Conservation (phyloP, 768 basidiomycete species). For the Chiua virens region DNA sequence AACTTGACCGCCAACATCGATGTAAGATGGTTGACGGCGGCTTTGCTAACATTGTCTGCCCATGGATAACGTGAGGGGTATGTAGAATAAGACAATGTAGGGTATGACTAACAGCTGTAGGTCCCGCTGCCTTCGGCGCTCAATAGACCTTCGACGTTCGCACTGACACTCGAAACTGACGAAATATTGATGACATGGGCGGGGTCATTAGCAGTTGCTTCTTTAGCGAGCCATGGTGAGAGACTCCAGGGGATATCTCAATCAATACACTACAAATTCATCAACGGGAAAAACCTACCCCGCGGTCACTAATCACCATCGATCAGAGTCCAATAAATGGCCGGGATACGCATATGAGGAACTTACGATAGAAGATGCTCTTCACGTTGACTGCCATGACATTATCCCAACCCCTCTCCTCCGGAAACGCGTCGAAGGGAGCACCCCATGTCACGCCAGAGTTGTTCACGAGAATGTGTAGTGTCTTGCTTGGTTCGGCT, state of each 20-base stretch:
- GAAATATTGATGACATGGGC: constrained; percentile 83
- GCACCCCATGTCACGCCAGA: constrained; percentile 81
- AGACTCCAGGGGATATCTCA: constrained; percentile 13
- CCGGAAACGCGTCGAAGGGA: constrained; percentile 66
- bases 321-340: not conserved
- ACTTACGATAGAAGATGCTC: constrained; percentile 76
- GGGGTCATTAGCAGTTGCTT: constrained; percentile 60
- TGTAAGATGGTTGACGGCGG: constrained; percentile 85
- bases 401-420: constrained; percentile 85
- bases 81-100: not conserved
- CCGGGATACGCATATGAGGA: too few species aligned
- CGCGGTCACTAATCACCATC: constrained; percentile 39
- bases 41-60: constrained; percentile 78
- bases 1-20: constrained; percentile 69
- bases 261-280: not conserved
- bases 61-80: not conserved
- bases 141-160: constrained; percentile 47
- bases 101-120: constrained; percentile 67
- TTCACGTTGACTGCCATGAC: constrained; percentile 85
- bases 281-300: constrained; percentile 31
- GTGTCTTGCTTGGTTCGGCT: constrained; percentile 54
- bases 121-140: constrained; percentile 60
- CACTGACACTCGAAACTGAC: constrained; percentile 59
- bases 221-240: constrained; percentile 61
- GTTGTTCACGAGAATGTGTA: constrained; percentile 85